Evolutionary conservation across 306 rosid genomes (phyloP).

Genomic region (Acacia crassicarpa): DNA sequence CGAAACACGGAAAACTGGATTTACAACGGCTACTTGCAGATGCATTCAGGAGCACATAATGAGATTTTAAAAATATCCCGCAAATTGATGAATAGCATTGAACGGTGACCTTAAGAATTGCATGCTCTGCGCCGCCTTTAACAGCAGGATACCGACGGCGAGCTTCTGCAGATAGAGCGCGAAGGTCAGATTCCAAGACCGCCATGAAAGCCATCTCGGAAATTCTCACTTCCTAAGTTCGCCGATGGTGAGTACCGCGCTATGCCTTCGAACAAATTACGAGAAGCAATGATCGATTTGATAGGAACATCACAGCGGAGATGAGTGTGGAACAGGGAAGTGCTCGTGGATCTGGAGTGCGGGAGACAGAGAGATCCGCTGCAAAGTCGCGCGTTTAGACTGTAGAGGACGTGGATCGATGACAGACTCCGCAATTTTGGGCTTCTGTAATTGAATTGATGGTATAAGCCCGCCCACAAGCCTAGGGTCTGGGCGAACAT

Average conservation of each 20-base stretch:
- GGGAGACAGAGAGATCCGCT: conserved; percentile 29
- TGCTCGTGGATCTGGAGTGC: conserved; percentile 48
- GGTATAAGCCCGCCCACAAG: neutral
- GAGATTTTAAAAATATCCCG: neutral
- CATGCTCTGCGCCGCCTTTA: conserved; percentile 95
- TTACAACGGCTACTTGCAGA: conserved; percentile 13
- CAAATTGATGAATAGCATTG: neutral
- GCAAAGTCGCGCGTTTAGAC: conserved; percentile 31
- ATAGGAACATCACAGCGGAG: conserved; percentile 20
- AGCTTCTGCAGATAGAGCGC: conserved; percentile 96
- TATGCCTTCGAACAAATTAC: conserved; percentile 7
- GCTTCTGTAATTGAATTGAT: neutral
- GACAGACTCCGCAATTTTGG: conserved; percentile 4
- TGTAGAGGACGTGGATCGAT: conserved; percentile 29
- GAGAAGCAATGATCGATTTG: conserved; percentile 17
- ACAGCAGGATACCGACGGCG: conserved; percentile 97
- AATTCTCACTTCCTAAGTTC: conserved; percentile 14
- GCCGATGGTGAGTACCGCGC: conserved; percentile 12
- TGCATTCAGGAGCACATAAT: conserved; percentile 14
- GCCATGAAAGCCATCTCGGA: conserved; percentile 96
- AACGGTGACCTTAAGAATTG: conserved; percentile 75
- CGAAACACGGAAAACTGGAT: conserved; percentile 24
- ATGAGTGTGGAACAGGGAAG: neutral
- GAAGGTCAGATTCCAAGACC: conserved; percentile 97
- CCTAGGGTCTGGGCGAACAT: too few species aligned